A percentile compares a stretch with the other conserved stretches of the same genome.
phyloP scores from a whole-genome alignment of 2,329 filamentous ascomycete genomes.

The Scleromitrula shiraiana region DNA sequence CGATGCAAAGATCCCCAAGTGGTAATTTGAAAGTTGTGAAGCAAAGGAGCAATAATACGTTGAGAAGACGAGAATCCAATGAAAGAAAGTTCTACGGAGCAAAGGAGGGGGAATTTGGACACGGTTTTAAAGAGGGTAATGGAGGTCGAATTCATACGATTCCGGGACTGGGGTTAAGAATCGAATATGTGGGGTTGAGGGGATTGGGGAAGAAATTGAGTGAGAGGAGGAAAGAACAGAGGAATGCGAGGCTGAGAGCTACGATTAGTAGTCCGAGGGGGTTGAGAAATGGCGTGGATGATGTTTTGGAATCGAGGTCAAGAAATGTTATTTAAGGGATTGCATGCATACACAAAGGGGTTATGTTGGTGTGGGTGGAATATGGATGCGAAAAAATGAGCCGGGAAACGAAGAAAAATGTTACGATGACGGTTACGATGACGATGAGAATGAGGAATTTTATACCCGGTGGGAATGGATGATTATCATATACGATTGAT shows the following conservation, averaged over 20 bases:
- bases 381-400: background rate
- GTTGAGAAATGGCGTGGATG: constrained; percentile 26
- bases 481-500: too few species aligned
- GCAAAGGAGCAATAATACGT: constrained; percentile 38
- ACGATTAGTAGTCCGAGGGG: constrained; percentile 51
- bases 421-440: too few species aligned
- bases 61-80: constrained; percentile 17
- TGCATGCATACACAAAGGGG: too few species aligned
- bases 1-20: constrained; percentile 50
- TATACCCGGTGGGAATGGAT: too few species aligned
- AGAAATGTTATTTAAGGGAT: constrained; percentile 6
- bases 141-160: constrained; percentile 23
- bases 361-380: background rate
- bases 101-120: constrained; percentile 20
- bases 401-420: background rate
- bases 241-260: constrained; percentile 48
- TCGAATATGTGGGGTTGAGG: constrained; percentile 42
- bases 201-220: constrained; percentile 48
- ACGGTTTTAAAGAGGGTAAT: constrained; percentile 27
- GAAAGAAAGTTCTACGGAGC: constrained; percentile 12
- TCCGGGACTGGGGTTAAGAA: constrained; percentile 34
- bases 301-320: constrained; percentile 20
- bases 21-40: constrained; percentile 52
- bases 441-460: too few species aligned
- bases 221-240: constrained; percentile 50